phyloP scores from a whole-genome alignment of 192 early-diverging fungal genomes.

The Linnemannia exigua region DNA sequence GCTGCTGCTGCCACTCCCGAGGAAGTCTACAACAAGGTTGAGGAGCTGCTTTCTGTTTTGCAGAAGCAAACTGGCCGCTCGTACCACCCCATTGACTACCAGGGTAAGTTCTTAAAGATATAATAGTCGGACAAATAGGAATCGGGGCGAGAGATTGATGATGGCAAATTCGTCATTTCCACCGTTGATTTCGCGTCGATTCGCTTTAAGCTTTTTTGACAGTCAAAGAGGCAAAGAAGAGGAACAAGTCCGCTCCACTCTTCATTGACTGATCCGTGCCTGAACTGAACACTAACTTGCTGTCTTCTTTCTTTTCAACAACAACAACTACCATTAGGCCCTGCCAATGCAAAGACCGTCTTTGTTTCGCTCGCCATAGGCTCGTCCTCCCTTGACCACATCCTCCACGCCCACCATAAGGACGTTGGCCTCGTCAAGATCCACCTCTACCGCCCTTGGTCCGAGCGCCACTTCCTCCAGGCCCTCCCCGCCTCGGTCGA shows the following conservation, averaged over 20 bases:
- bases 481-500: slow-evolving; percentile 75
- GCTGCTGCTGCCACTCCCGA: slow-evolving; percentile 58
- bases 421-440: slow-evolving; percentile 83
- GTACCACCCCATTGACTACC: slow-evolving; percentile 77
- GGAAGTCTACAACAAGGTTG: slow-evolving; percentile 66
- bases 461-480: slow-evolving; percentile 65
- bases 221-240: not conserved
- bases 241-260: not conserved
- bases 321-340: slow-evolving; percentile 48
- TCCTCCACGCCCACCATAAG: slow-evolving; percentile 39
- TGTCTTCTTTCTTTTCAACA: not conserved
- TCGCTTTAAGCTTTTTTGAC: not conserved
- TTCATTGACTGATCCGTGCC: not conserved
- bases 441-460: slow-evolving; percentile 85
- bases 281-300: not conserved
- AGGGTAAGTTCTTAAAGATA: slow-evolving; percentile 60
- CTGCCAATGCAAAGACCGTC: slow-evolving; percentile 74
- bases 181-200: slow-evolving; percentile 27
- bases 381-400: slow-evolving; percentile 62
- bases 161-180: slow-evolving; percentile 46
- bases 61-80: slow-evolving; percentile 67
- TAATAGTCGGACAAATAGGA: not conserved
- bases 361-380: slow-evolving; percentile 84
- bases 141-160: not conserved
- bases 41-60: slow-evolving; percentile 31